phyloP scores from a whole-genome alignment of 2,329 filamentous ascomycete genomes.

The Albifimbria verrucaria region DNA sequence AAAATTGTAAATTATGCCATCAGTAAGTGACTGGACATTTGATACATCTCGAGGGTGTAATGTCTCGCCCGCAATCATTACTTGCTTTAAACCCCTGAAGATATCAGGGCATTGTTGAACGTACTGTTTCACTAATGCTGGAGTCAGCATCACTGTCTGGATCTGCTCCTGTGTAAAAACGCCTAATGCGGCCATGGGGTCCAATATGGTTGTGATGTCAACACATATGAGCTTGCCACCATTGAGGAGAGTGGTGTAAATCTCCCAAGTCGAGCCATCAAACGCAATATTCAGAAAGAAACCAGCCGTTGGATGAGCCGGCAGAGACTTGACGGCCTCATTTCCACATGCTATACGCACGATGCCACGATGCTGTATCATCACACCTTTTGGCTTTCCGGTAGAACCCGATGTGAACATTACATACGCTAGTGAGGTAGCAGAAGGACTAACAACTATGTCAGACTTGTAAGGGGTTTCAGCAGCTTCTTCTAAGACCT shows the following conservation, averaged over 20 bases:
- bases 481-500: neutral
- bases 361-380: slow-evolving; percentile 8
- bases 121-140: slow-evolving; percentile 13
- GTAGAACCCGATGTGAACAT: slow-evolving; percentile 5
- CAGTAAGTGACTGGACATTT: neutral
- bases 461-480: neutral
- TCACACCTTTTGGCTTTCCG: slow-evolving; percentile 11
- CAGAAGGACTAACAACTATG: no score
- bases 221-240: slow-evolving; percentile 16
- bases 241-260: slow-evolving; percentile 12
- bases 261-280: slow-evolving; percentile 8
- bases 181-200: slow-evolving; percentile 5
- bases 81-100: slow-evolving; percentile 5
- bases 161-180: slow-evolving; percentile 7
- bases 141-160: slow-evolving; percentile 6
- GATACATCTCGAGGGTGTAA: slow-evolving; percentile 9
- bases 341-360: slow-evolving; percentile 1
- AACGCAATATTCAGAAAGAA: slow-evolving; percentile 11
- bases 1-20: slow-evolving; percentile 6
- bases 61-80: slow-evolving; percentile 11
- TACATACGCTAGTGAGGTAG: slow-evolving; percentile 1
- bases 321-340: neutral
- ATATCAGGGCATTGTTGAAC: slow-evolving; percentile 3
- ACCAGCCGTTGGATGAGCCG: neutral
- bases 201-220: slow-evolving; percentile 9